Percentiles rank a stretch among this genome's conserved stretches.
These are phyloP conservation scores for Tetraselmis chui DNA, from an alignment of 139 green algal genomes.

Conservation along the genomic window DNA sequence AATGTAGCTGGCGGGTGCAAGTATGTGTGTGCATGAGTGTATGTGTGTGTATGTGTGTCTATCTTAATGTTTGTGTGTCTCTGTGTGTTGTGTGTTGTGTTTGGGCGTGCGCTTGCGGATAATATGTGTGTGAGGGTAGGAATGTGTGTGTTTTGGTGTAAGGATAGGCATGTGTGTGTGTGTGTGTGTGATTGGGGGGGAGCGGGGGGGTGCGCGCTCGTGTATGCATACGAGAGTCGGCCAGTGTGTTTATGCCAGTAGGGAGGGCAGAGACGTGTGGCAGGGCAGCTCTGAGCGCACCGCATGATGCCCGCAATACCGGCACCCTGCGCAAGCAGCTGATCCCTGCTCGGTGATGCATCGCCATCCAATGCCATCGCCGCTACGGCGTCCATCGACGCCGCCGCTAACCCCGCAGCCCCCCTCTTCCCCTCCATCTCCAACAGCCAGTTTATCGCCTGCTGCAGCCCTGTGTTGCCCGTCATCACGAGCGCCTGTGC, in stretches of 20 bases:
- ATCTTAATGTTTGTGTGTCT: too few species aligned
- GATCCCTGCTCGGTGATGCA: not conserved
- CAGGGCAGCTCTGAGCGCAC: not conserved
- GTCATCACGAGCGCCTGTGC: conserved; percentile 22
- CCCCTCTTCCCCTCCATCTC: conserved; percentile 5
- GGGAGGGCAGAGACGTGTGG: too few species aligned
- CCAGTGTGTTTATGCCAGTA: not conserved
- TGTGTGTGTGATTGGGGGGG: too few species aligned
- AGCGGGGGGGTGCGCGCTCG: too few species aligned
- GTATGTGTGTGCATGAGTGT: too few species aligned
- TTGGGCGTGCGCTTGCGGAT: too few species aligned
- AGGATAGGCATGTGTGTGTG: not conserved
- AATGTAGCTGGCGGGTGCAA: too few species aligned
- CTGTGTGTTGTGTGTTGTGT: too few species aligned
- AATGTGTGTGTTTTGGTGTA: not conserved
- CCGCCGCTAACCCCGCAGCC: not conserved
- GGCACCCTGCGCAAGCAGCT: not conserved
- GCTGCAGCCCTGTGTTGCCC: conserved; percentile 22
- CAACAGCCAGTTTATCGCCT: conserved; percentile 33
- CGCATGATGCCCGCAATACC: not conserved
- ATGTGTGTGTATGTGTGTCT: too few species aligned
- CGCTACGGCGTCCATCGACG: not conserved
- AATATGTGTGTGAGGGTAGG: too few species aligned
- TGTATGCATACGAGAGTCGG: too few species aligned
- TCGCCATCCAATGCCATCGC: not conserved